Evolutionary conservation across 1,284 basidiomycete species (phyloP), one percentile per base, ranked within the genome.

Genomic region (Lignosus rhinocerotis): DNA sequence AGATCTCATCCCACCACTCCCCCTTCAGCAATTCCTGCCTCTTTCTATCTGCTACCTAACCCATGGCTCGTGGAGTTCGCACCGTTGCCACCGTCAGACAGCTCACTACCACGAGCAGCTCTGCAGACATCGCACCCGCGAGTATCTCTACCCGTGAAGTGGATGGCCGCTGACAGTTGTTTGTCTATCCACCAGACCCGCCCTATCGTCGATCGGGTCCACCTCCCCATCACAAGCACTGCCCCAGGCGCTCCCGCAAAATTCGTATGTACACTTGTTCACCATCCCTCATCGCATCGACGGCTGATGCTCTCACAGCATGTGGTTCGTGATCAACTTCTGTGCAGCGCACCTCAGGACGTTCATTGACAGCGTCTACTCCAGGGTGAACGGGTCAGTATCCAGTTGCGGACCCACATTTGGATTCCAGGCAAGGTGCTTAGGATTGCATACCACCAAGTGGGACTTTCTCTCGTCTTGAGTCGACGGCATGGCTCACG

Each of bases 341-440:
- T 6, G 21, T 16, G 3, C 6, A 11, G 9, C 17, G 16, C 34
- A 25, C 7, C 16, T 36, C 30, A n/a, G n/a, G 4, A 38, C 21
- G 16, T 9, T 36, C 11, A 51, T 30, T 42, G 25, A 25, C 19
- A 16, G 16, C 3, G 19, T 25, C 25, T 25, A 10, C 30, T 12
- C 41, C 62, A 80, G 78, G 72, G 75, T 44, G 73, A 81, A 56
- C 62, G 62, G 6, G 78, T 82, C 21, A 67, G 72, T 39, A 75
- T 80, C 9, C 73, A 73, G 36, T 61, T 80, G 34, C 63, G 66
- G 25, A 70, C 73, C 4, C 68, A 77, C 50, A 70, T 74, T 2
- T 75, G 72, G 72, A 67, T 72, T 10, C 57, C 66, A 3, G 74
- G 71, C 17, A 61, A 44, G 1, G 31, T 72, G 43, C 59, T 74